A percentile compares a stretch with the other conserved stretches of the same genome.
Conservation (phyloP, 106 monocot species). For the Alisma plantagoaquatica region DNA sequence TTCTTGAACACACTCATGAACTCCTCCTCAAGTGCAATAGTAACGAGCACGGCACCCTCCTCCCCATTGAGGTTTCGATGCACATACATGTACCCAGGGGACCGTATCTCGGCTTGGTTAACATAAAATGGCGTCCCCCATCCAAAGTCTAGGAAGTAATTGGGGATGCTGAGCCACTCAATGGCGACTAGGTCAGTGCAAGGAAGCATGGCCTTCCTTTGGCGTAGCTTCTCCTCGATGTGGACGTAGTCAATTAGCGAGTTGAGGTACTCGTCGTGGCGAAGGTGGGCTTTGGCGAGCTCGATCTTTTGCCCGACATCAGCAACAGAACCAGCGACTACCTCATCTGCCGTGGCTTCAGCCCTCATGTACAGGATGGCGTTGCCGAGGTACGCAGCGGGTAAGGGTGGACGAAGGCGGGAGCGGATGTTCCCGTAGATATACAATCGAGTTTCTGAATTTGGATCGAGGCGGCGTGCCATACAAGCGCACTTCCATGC, state of each 20-base stretch:
- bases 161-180: constrained; percentile 29
- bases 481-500: constrained; percentile 44
- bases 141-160: constrained; percentile 37
- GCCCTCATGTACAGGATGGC: constrained; percentile 21
- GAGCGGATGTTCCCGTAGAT: constrained; percentile 18
- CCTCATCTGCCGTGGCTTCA: constrained; percentile 10
- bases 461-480: constrained; percentile 19
- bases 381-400: constrained; percentile 39
- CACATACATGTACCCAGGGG: constrained; percentile 22
- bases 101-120: constrained; percentile 15
- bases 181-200: constrained; percentile 21
- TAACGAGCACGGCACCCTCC: constrained; percentile 12
- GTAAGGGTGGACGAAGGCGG: constrained; percentile 30
- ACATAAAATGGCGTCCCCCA: constrained; percentile 35
- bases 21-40: constrained; percentile 26
- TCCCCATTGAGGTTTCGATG: constrained; percentile 4
- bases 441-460: constrained; percentile 23
- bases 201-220: constrained; percentile 7
- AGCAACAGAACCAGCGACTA: constrained; percentile 6
- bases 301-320: constrained; percentile 10
- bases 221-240: constrained; percentile 1
- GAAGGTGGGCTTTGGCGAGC: constrained; percentile 1
- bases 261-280: constrained; percentile 26
- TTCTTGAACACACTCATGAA: constrained; percentile 21
- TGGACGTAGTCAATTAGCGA: constrained; percentile 35